Base-by-base conservation (phyloP, 768 basidiomycete species). In the Tulasnella sp. region DNA sequence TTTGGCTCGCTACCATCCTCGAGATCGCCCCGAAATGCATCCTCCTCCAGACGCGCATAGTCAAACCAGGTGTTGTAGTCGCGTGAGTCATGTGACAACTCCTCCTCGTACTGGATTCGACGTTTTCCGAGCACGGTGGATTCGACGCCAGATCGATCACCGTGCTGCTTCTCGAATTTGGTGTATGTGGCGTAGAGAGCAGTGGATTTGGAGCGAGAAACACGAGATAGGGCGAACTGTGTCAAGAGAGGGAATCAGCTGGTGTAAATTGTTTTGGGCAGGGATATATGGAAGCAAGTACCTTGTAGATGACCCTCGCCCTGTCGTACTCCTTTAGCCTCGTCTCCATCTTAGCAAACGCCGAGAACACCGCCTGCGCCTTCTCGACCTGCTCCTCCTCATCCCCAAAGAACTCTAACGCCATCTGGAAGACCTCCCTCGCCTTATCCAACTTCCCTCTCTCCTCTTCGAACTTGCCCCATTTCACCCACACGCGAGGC, bases 51-150 rank as follows among this genome's bases (percentile, higher is more conserved):
- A 17, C 93, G 79, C 21, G 91, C 80, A 65, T 94, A 94, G 67
- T 98, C 96, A 68, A 99, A 97, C 96, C 96, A 99, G 0, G 87
- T 85, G 70, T 98, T 96, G 68, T 97, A 99, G 69, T 97, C 97
- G 44, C 85, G 82, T 0, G 90, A 84, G 63, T 98, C 92, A 59
- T 94, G 86, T 9, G 83, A 70, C 1, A 98, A 72, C 71, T 99
- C 96, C 63, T 99, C 96, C 68, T 99, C 96, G 67, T 99, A 98
- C 66, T 98, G 92, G 59, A 99, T 97, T 41, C 96, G 80, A n/a
- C 96, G 83, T 70, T 97, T 99, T 30, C 93, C 93, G 0, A 68
- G 98, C 96, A 67, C 98, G 98, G 66, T 98, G 92, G 59, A 99
- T 97, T 38, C 96, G 80, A 17, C 81, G 0, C 90, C 84, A 3